Conservation (phyloP, 306 rosid genomes). For the Cicer pinnatifidum region DNA sequence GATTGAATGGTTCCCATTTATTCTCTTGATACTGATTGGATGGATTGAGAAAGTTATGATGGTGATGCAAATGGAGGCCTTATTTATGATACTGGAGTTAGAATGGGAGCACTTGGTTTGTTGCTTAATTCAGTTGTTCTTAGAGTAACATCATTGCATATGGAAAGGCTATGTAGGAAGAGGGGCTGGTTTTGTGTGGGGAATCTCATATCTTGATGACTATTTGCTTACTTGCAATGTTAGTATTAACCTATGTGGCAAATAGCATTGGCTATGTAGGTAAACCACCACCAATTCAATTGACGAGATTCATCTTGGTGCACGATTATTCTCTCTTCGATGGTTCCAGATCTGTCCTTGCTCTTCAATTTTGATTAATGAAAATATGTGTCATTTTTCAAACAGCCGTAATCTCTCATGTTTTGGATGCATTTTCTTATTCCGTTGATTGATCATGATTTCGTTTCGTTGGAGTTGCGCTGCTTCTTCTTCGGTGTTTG, state of each 20-base stretch:
- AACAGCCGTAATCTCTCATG: too few relatives aligned
- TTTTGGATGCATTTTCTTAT: too few relatives aligned
- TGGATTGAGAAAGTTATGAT: slow-evolving; percentile 97
- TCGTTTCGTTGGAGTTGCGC: too few relatives aligned
- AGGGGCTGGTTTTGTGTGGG: slow-evolving; percentile 93
- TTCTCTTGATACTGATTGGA: slow-evolving; percentile 81
- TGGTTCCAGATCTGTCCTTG: too few relatives aligned
- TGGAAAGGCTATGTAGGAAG: slow-evolving; percentile 89
- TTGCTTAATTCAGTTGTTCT: slow-evolving; percentile 89
- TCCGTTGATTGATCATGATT: too few relatives aligned
- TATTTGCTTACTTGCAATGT: slow-evolving; percentile 71
- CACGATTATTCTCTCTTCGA: too few relatives aligned
- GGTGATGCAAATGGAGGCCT: slow-evolving; percentile 87
- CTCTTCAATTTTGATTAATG: too few relatives aligned
- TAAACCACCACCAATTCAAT: slow-evolving; percentile 66
- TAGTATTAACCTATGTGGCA: slow-evolving; percentile 75
- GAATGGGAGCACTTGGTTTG: slow-evolving; percentile 95
- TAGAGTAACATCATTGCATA: slow-evolving; percentile 81
- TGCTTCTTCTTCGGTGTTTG: too few relatives aligned
- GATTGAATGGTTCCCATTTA: slow-evolving; percentile 96
- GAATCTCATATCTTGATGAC: slow-evolving; percentile 81
- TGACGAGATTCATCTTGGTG: too few relatives aligned
- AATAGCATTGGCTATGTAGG: slow-evolving; percentile 54
- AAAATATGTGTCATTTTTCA: too few relatives aligned
- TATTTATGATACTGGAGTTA: slow-evolving; percentile 74